Evolutionary conservation across 148 eudicot genomes (phyloP).

Genomic region (Chenopodium berlandieri): DNA sequence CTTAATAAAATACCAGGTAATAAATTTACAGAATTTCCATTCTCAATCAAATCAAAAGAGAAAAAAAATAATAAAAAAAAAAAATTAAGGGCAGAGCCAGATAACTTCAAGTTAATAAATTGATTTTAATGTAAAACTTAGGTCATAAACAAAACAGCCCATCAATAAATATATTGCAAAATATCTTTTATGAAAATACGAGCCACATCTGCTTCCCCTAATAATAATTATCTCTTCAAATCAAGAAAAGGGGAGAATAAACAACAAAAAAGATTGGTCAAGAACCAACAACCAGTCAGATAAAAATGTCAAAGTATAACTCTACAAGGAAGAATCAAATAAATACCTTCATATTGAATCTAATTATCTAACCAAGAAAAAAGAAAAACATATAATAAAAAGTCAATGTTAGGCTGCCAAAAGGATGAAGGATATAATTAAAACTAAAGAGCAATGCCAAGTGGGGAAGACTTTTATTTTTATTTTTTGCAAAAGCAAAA

Average conservation of each 20-base stretch:
- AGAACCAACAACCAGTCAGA: conserved; percentile 21
- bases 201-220: neutral
- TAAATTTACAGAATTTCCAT: neutral
- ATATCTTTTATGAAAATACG: neutral
- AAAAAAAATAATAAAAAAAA: neutral
- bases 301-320: conserved; percentile 31
- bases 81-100: neutral
- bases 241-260: neutral
- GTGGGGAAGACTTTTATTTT: conserved; percentile 17
- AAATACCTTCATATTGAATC: conserved; percentile 12
- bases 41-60: neutral
- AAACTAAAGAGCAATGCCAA: conserved; percentile 9
- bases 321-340: conserved; percentile 22
- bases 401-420: conserved; percentile 39
- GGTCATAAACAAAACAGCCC: neutral
- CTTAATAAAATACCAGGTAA: neutral
- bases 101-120: neutral
- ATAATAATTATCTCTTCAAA: neutral
- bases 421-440: conserved; percentile 22
- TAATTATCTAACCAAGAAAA: neutral
- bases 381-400: neutral
- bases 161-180: neutral
- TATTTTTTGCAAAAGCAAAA: conserved; percentile 25
- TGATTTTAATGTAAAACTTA: neutral
- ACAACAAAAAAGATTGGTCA: conserved; percentile 19